phyloP scores from a whole-genome alignment of 208 protist genomes.

The Leishmania braziliensis region DNA sequence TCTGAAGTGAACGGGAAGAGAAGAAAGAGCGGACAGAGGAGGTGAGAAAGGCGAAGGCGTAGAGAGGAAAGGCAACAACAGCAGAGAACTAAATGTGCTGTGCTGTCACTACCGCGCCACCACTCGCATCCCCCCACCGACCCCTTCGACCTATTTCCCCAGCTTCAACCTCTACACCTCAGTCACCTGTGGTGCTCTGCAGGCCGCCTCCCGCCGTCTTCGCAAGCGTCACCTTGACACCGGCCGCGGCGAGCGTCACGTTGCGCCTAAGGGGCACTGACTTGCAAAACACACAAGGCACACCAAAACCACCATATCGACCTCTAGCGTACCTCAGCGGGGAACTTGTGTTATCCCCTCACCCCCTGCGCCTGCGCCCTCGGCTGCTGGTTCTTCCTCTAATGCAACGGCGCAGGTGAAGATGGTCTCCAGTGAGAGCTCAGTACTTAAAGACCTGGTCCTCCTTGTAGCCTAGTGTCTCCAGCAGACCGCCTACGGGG shows the following conservation, averaged over 20 bases:
- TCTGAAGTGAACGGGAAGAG: too few species aligned
- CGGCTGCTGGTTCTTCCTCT: neutral
- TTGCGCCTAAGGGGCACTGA: neutral
- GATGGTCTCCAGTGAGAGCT: neutral
- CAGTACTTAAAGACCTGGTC: constrained; percentile 91
- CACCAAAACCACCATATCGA: neutral
- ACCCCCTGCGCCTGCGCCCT: neutral
- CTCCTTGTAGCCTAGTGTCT: constrained; percentile 74
- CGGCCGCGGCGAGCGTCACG: neutral
- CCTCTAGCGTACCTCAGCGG: neutral
- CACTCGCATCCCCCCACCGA: neutral
- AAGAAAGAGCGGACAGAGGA: neutral
- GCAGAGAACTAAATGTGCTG: neutral
- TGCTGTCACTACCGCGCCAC: neutral
- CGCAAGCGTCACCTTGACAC: neutral
- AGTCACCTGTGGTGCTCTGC: neutral
- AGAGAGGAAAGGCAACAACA: neutral
- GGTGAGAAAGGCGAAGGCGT: neutral
- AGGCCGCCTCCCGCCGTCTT: neutral
- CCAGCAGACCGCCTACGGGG: constrained; percentile 61
- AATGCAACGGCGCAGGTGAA: neutral
- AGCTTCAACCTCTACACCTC: neutral
- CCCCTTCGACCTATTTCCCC: neutral
- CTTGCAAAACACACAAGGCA: neutral
- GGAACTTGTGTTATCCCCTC: neutral